These are phyloP conservation scores for Berberis thunbergii DNA, from an alignment of 164 flowering plant species.

Conservation along the genomic window DNA sequence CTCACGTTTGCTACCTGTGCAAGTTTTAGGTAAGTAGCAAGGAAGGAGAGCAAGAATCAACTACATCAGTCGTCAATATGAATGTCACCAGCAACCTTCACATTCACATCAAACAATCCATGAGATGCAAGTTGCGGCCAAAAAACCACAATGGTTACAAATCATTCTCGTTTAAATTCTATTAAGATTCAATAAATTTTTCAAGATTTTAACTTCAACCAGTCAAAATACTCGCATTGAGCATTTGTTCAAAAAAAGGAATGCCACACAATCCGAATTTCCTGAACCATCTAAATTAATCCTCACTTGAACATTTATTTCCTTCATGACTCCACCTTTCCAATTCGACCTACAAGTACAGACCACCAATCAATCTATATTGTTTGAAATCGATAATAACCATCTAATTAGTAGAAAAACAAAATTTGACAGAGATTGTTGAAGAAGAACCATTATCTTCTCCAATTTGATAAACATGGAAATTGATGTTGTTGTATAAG, in stretches of 20 bases:
- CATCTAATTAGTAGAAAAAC: neutral
- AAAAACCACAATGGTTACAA: neutral
- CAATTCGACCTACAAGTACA: constrained; percentile 45
- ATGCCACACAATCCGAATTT: constrained; percentile 25
- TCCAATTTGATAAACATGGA: neutral
- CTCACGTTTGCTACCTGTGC: too few species aligned
- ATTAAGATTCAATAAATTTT: too few species aligned
- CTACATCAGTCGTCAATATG: too few species aligned
- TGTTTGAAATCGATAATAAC: neutral
- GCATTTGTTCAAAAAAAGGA: constrained; percentile 95
- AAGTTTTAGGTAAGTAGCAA: too few species aligned
- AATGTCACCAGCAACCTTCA: too few species aligned
- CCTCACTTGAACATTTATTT: constrained; percentile 44
- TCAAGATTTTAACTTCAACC: too few species aligned
- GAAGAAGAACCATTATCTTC: neutral
- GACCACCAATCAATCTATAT: neutral
- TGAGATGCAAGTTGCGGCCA: too few species aligned
- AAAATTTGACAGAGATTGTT: neutral
- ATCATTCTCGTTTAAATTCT: too few species aligned
- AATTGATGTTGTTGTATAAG: neutral
- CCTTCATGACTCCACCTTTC: constrained; percentile 83
- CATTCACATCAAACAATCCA: too few species aligned
- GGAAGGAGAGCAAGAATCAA: too few species aligned
- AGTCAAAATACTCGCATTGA: constrained; percentile 56
- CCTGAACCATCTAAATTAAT: too few species aligned